A percentile compares a stretch with the other conserved stretches of the same genome.
Conservation (phyloP, 139 green algal genomes). For the Deuterostichococcus epilithicus region DNA sequence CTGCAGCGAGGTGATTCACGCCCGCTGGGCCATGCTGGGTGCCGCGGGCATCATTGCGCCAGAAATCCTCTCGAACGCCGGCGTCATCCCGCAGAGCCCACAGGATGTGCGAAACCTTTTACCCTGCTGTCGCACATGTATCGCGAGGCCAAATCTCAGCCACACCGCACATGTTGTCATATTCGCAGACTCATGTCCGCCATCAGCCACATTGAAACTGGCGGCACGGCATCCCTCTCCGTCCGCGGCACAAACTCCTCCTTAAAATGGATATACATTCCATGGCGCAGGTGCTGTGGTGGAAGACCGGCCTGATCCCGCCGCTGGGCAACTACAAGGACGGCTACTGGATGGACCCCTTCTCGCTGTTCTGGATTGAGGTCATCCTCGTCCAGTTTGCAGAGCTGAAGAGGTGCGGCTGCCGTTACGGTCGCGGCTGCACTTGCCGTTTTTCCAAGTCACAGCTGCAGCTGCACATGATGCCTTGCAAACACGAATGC, state of each 20-base stretch:
- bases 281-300: constrained; percentile 72
- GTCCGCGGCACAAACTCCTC: too few species aligned
- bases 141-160: too few species aligned
- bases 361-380: constrained; percentile 94
- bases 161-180: too few species aligned
- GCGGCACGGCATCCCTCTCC: too few species aligned
- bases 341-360: constrained; percentile 92
- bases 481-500: too few species aligned
- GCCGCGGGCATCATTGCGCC: constrained; percentile 91
- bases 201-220: too few species aligned
- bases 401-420: constrained; percentile 75
- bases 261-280: too few species aligned
- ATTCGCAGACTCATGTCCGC: too few species aligned
- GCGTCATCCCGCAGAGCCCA: constrained; percentile 69
- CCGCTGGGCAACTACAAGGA: constrained; percentile 62
- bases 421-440: background rate
- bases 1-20: constrained; percentile 68
- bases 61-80: constrained; percentile 79
- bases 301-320: constrained; percentile 85
- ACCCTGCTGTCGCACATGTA: constrained; percentile 34
- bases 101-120: constrained; percentile 21
- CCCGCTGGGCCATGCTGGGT: constrained; percentile 86
- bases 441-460: background rate
- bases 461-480: background rate
- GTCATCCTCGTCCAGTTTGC: constrained; percentile 93